Conservation (phyloP, 1,284 basidiomycete species). For the Veloporphyrellus conicus region DNA sequence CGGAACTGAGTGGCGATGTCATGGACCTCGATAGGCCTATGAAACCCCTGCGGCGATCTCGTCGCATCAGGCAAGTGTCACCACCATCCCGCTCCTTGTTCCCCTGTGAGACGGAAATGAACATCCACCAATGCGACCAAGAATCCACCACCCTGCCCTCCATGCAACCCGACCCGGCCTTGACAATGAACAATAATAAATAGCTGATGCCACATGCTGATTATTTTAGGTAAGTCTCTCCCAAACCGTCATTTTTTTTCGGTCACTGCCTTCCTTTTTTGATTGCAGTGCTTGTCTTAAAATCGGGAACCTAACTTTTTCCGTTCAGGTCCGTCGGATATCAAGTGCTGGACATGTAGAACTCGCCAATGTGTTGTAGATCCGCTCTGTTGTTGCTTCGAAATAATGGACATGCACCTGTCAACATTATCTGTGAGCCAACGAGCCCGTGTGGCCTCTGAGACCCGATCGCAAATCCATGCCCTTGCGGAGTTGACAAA, state of each 20-base stretch:
- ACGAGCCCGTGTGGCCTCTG: constrained; percentile 21
- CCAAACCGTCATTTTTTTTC: constrained; percentile 1
- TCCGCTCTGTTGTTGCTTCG: constrained; percentile 18
- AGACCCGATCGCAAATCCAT: constrained; percentile 31
- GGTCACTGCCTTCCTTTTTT: constrained; percentile 15
- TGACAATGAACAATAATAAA: constrained; percentile 29
- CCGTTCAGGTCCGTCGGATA: constrained; percentile 13
- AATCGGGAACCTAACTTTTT: constrained; percentile 15
- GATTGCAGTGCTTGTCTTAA: constrained; percentile 22
- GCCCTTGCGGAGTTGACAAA: constrained; percentile 30
- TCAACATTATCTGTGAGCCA: constrained; percentile 15
- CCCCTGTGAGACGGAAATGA: constrained; percentile 34
- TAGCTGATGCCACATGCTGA: constrained; percentile 13
- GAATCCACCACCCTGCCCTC: constrained; percentile 19
- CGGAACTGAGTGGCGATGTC: constrained; percentile 26
- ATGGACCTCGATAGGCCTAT: constrained; percentile 35
- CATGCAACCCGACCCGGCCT: constrained; percentile 17
- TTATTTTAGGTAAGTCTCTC: constrained; percentile 30
- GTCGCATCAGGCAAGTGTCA: constrained; percentile 29
- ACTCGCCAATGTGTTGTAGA: constrained; percentile 26
- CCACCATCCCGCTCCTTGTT: constrained; percentile 25
- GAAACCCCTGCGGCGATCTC: constrained; percentile 36
- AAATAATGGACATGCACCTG: constrained; percentile 28
- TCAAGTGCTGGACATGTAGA: constrained; percentile 26
- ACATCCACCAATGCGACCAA: constrained; percentile 25